These are phyloP conservation scores for Groenewaldozyma tartarivorans DNA, from an alignment of 805 yeast genomes.

Conservation along the genomic window DNA sequence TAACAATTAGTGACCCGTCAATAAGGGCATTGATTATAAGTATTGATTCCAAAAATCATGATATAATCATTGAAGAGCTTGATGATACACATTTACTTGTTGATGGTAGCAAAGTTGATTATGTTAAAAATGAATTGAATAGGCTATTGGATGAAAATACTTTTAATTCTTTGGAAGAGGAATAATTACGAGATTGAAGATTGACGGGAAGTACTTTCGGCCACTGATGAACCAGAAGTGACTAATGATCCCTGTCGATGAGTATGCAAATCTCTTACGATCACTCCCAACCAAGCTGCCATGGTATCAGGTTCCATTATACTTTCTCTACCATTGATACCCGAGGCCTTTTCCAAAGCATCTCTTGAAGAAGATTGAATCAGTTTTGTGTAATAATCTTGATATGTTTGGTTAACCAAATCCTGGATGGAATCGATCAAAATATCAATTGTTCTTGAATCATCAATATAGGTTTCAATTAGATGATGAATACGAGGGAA, in stretches of 20 bases:
- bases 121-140: constrained; percentile 69
- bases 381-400: constrained; percentile 36
- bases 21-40: constrained; percentile 76
- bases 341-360: neutral
- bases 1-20: constrained; percentile 65
- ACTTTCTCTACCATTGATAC: neutral
- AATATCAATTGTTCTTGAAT: constrained; percentile 40
- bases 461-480: constrained; percentile 47
- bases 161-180: constrained; percentile 71
- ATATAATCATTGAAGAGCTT: constrained; percentile 66
- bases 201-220: too few species aligned
- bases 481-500: constrained; percentile 48
- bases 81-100: constrained; percentile 87
- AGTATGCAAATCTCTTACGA: neutral
- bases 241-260: neutral
- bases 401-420: constrained; percentile 48
- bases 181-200: constrained; percentile 16
- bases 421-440: constrained; percentile 61
- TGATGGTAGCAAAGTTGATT: constrained; percentile 65
- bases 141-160: constrained; percentile 70
- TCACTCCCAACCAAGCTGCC: neutral
- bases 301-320: neutral
- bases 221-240: too few species aligned
- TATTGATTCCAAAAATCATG: constrained; percentile 68
- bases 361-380: too few species aligned